Conservation (phyloP, 2,329 filamentous ascomycete genomes). For the Berkeleyomyces rouxiae region DNA sequence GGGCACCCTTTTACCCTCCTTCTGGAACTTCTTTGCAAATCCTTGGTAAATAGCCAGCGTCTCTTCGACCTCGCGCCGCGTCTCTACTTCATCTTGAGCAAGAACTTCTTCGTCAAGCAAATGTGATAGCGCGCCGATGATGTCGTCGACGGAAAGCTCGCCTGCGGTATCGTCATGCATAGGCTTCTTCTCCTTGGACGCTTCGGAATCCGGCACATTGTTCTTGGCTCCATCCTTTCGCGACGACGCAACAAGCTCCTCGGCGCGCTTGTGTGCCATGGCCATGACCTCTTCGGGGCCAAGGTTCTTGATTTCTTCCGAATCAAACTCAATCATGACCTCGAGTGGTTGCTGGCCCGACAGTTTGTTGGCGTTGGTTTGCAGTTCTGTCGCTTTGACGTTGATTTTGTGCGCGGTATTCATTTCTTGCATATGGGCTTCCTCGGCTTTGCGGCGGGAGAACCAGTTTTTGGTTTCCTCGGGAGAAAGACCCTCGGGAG, state of each 20-base stretch:
- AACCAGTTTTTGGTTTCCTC: slow-evolving; percentile 23
- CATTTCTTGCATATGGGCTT: neutral
- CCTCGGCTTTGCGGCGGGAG: slow-evolving; percentile 24
- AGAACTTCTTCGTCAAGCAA: slow-evolving; percentile 51
- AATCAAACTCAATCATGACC: slow-evolving; percentile 12
- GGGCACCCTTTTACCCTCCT: slow-evolving; percentile 13
- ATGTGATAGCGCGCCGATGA: slow-evolving; percentile 30
- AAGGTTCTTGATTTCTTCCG: slow-evolving; percentile 8
- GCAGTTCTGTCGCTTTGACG: neutral
- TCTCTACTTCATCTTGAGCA: slow-evolving; percentile 31
- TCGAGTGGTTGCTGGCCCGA: slow-evolving; percentile 16
- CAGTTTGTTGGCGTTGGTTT: neutral
- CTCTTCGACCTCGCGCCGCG: slow-evolving; percentile 2
- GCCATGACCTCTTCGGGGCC: slow-evolving; percentile 5
- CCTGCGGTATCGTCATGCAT: neutral
- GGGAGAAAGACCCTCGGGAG: slow-evolving; percentile 27
- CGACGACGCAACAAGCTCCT: slow-evolving; percentile 4
- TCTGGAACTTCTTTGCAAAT: slow-evolving; percentile 19
- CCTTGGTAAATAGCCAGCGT: slow-evolving; percentile 12
- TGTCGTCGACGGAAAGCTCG: neutral
- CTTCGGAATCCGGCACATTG: slow-evolving; percentile 13
- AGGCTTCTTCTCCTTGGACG: neutral
- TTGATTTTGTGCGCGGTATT: slow-evolving; percentile 1
- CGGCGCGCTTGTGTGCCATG: slow-evolving; percentile 7
- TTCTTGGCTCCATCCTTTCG: slow-evolving; percentile 22